Conservation (phyloP, 139 green algal genomes). For the Parachlorella kessleri region DNA sequence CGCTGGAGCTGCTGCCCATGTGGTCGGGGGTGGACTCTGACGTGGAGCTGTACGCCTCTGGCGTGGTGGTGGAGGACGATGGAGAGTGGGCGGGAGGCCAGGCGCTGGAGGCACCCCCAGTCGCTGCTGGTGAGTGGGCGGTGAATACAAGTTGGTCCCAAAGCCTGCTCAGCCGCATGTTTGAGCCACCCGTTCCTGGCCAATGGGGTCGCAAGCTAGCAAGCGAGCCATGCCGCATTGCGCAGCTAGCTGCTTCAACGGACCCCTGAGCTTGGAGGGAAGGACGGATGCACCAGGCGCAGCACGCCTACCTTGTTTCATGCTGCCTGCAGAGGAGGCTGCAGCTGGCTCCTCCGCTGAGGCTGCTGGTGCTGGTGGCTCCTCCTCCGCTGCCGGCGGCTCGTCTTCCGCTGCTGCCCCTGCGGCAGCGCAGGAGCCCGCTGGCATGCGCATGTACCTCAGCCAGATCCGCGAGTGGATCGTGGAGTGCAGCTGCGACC, state of each 20-base stretch:
- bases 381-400: slow-evolving; percentile 16
- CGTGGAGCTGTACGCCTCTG: slow-evolving; percentile 85
- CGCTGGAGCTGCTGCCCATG: slow-evolving; percentile 94
- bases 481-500: slow-evolving; percentile 83
- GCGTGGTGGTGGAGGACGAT: slow-evolving; percentile 79
- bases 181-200: too few relatives aligned
- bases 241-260: too few relatives aligned
- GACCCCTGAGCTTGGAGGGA: too few relatives aligned
- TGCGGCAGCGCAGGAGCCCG: slow-evolving; percentile 20
- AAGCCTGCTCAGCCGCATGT: too few relatives aligned
- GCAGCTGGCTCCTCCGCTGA: not conserved
- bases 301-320: too few relatives aligned
- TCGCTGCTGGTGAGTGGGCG: too few relatives aligned
- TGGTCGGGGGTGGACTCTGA: slow-evolving; percentile 81
- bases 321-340: not conserved
- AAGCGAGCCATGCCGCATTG: too few relatives aligned
- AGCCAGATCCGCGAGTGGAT: slow-evolving; percentile 92
- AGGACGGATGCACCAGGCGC: too few relatives aligned
- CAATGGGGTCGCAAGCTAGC: too few relatives aligned
- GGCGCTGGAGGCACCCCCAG: slow-evolving; percentile 26
- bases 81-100: slow-evolving; percentile 69
- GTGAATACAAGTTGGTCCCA: too few relatives aligned
- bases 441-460: slow-evolving; percentile 87
- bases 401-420: slow-evolving; percentile 8
- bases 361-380: not conserved